A percentile compares a stretch with the other conserved stretches of the same genome.
Evolutionary conservation across 352 stramenopile species (phyloP).

Genomic region (Phytophthora foliorum): DNA sequence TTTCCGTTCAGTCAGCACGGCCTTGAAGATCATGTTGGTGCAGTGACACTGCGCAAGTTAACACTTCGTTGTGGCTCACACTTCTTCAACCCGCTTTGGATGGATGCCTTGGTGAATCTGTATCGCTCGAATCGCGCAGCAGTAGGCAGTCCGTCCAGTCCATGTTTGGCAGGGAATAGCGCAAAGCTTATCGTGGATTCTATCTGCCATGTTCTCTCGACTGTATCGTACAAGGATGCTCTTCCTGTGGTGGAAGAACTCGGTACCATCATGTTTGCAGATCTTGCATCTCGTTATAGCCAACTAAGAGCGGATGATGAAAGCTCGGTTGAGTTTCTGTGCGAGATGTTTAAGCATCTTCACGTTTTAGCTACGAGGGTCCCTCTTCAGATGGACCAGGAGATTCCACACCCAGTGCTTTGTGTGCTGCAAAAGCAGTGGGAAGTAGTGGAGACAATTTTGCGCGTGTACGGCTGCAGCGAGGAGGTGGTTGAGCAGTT

Average conservation of each 20-base stretch:
- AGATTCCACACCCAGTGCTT: conserved; percentile 65
- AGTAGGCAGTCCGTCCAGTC: conserved; percentile 24
- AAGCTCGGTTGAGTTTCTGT: conserved; percentile 60
- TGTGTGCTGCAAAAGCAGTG: conserved; percentile 69
- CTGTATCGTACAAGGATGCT: conserved; percentile 75
- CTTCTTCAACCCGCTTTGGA: conserved; percentile 76
- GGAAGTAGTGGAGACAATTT: conserved; percentile 58
- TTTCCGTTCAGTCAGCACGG: conserved; percentile 59
- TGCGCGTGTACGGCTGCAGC: conserved; percentile 56
- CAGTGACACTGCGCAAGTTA: conserved; percentile 76
- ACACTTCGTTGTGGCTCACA: conserved; percentile 67
- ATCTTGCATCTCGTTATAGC: conserved; percentile 58
- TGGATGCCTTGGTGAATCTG: conserved; percentile 73
- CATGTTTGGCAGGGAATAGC: conserved; percentile 52
- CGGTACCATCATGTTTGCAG: conserved; percentile 69
- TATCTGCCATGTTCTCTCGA: conserved; percentile 68
- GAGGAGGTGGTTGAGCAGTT: conserved; percentile 72
- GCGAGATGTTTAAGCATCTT: conserved; percentile 70
- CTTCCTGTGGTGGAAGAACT: conserved; percentile 71
- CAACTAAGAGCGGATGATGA: conserved; percentile 60
- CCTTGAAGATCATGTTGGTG: conserved; percentile 75
- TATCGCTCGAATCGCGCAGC: conserved; percentile 58
- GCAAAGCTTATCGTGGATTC: conserved; percentile 75
- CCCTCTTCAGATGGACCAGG: conserved; percentile 71
- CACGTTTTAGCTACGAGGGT: conserved; percentile 65